Base-by-base conservation (phyloP, 2,329 filamentous ascomycete species). In the Macrophomina tecta region DNA sequence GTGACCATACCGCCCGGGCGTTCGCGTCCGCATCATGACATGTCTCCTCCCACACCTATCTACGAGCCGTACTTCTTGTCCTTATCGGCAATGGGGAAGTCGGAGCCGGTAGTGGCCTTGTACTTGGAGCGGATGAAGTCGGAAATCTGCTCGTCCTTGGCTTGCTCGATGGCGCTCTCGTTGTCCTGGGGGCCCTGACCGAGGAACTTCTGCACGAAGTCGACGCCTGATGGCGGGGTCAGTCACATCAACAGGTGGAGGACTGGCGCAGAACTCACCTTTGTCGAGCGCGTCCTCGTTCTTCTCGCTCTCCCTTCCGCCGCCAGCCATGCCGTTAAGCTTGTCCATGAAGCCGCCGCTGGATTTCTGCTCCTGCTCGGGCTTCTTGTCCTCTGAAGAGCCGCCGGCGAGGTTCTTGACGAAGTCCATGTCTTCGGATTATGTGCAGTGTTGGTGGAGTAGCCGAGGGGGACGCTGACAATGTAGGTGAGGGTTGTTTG, bases 241-340 rank as follows among this genome's bases (percentile, higher is more conserved):
- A 6, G 12, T 16, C 12, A 2, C 9, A 9, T 11, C 18, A 5
- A 40, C 12, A 6, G 36, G 28, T 28, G n/a, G 3, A 9, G 4
- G 18, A 5, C 18, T 23, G 7, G 38, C n/a, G 14, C 0, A 34
- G 18, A 12, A 53, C 73, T 58, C 77, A 92, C 91, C 89, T 82
- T 95, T 95, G 82, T 95, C 92, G 63, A 95, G 86, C n/a, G 78
- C 81, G 74, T 94, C 91, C 79, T 95, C 91, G 72, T 93, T 91
- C 86, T 92, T 89, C 85, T 94, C 92, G 75, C 89, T 88, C 78
- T 91, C 82, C 40, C 80, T 80, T 45, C 92, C 92, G 64, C 92
- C 92, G 42, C 92, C 92, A 23, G 90, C 90, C 70, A 89, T 83
- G 67, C 80, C 76, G 82, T 94, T 92, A 68, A 94, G 63, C 82